Evolutionary conservation across 2,329 filamentous ascomycete species (phyloP), one percentile per base, ranked within the genome.

Genomic region (Gliomastix tumulicola): DNA sequence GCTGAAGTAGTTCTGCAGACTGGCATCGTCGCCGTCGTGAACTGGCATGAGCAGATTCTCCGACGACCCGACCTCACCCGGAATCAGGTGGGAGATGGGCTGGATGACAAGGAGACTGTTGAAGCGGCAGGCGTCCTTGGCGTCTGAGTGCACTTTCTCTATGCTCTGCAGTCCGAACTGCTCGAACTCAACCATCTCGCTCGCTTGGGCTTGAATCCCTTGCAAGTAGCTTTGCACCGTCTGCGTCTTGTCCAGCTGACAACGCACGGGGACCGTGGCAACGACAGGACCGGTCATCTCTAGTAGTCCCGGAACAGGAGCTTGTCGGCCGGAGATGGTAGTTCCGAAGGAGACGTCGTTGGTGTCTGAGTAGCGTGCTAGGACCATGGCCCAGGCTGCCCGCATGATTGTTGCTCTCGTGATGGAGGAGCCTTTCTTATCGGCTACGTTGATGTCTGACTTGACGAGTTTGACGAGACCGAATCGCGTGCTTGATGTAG

Each of bases 371-470:
- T 50, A 43, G 3, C 40, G 37, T 5, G 43, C 34, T 4, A 47
- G 37, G 7, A 48, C 31, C 16, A 55, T 16, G 2, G 50, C 54
- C 54, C 54, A 57, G 7, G 31, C 23, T 18, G 31, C 32, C 8
- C 32, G 25, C 17, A 35, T 13, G 32, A 38, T 21, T 2, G 35
- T 37, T 39, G 31, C 43, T 41, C 34, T 49, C 41, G 21, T 49
- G 43, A 13, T 44, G 11, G 18, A 42, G 27, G 22, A 44, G 43
- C n/a, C n/a, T n/a, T n/a, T n/a, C n/a, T n/a, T n/a, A n/a, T n/a
- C n/a, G n/a, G n/a, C n/a, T n/a, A n/a, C n/a, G n/a, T n/a, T n/a
- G n/a, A n/a, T n/a, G n/a, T n/a, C n/a, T n/a, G n/a, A n/a, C n/a
- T n/a, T n/a, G n/a, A n/a, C n/a, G n/a, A n/a, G n/a, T n/a, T n/a